Evolutionary conservation across 306 rosid genomes (phyloP).

Genomic region (Rosa multiflora): DNA sequence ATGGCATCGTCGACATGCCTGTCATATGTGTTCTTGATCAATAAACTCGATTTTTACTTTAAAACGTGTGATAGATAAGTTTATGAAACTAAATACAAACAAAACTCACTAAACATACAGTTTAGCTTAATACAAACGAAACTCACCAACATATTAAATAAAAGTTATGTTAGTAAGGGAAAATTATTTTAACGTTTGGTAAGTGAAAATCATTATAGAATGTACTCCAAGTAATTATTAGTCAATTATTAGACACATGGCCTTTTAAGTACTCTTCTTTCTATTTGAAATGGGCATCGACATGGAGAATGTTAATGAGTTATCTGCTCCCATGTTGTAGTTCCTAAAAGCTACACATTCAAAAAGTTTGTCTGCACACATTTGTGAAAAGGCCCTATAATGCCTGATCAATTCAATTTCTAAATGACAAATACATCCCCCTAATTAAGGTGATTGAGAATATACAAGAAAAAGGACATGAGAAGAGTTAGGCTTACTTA

Average conservation of each 20-base stretch:
- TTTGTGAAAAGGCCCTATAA: constrained; percentile 15
- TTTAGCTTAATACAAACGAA: too few relatives aligned
- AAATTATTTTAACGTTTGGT: neutral
- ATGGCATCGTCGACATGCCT: too few relatives aligned
- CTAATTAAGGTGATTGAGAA: too few relatives aligned
- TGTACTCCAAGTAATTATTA: neutral
- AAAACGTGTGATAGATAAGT: neutral
- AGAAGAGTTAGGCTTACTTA: neutral
- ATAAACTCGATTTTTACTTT: too few relatives aligned
- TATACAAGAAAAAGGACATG: neutral
- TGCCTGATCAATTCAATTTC: neutral
- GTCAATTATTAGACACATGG: neutral
- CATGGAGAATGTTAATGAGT: neutral
- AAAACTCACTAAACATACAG: too few relatives aligned
- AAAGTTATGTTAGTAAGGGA: too few relatives aligned
- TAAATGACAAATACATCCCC: neutral
- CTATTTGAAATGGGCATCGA: constrained; percentile 4
- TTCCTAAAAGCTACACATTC: neutral
- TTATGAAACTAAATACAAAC: too few relatives aligned
- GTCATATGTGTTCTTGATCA: too few relatives aligned
- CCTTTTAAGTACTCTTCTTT: neutral
- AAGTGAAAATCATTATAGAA: neutral
- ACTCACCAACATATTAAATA: too few relatives aligned
- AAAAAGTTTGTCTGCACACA: constrained; percentile 3
- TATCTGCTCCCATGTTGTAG: neutral